Evolutionary conservation across 495 filamentous ascomycete genomes (phyloP), one percentile per base, ranked within the genome.

Genomic region (Trypethelium eluteriae): DNA sequence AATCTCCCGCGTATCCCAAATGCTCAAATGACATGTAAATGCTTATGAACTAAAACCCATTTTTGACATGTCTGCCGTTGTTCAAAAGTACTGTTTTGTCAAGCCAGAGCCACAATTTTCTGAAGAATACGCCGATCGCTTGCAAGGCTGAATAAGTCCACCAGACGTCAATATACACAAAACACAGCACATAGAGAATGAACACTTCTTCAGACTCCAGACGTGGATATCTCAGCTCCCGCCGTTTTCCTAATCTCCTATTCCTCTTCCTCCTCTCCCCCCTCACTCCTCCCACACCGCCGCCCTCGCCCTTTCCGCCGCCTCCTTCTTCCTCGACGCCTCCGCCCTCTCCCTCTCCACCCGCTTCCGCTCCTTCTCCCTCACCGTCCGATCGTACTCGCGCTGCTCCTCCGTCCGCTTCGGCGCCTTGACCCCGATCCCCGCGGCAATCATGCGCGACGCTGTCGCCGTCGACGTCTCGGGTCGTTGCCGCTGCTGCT

Each of bases 391-490:
- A 73, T 98, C 94, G 75, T 96, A 98, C 68, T 89, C 89, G 66
- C 81, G 80, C 81, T 96, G 88, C 78, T 97, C 93, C 72, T 96
- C 91, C 11, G 89, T 97, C 73, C 83, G 82, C 80, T 85, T 89
- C 38, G 89, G 90, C 41, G 90, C 85, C 67, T 85, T 84, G 49
- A 98, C 84, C 3, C 94, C 94, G 71, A 98, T 79, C 5, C 89
- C 94, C 34, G 86, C 90, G 0, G 92, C 91, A 73, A 98, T 97
- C 86, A 98, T 81, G 69, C 94, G 82, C 65, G 89, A 84, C 36
- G 94, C 94, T 53, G 93, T 91, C 2, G 92, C 91, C 67, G 93
- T 94, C 66, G 93, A 93, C 78, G 94, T 98, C 78, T 95, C 92
- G 0, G 92, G 94, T 65, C 25, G 25, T 25, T 25, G 25, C 25